Evolutionary conservation across 768 basidiomycete species (phyloP), one percentile per base, ranked within the genome.

Genomic region (Suillus spraguei): DNA sequence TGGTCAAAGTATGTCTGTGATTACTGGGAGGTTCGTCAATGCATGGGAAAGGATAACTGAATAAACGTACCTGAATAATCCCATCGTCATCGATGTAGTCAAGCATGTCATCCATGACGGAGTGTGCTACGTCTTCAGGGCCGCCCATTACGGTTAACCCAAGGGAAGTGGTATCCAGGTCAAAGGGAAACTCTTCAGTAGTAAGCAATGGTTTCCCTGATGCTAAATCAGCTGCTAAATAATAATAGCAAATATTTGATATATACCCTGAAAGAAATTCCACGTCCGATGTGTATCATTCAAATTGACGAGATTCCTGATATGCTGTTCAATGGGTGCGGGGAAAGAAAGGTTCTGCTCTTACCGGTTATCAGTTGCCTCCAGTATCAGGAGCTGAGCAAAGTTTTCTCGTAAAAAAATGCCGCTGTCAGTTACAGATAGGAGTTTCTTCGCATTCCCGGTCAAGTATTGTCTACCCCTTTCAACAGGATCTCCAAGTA

Each of bases 71-170:
- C 75, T 81, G 78, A 41, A 84, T 76, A 60, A 87, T 86, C 22
- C 83, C 83, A 64, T 87, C 84, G 10, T 73, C 66, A 59, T 83
- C 79, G 9, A 78, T 67, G 63, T 83, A 83, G 41, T 80, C 70
- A 4, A 87, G 77, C 80, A 87, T 87, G 62, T 87, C 83, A 67
- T 87, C 80, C 79, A 88, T 81, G 10, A 87, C 76, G 2, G 79
- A 77, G 41, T 73, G 69, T 2, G 78, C 76, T 13, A 79, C 67
- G 14, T 69, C 71, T 24, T 73, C 71, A 59, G 72, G 69, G 11
- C 63, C 72, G 62, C 69, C 64, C 35, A 79, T 72, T 36, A 86
- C 76, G 2, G 80, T 83, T 33, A 86, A 71, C 17, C 74, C 85
- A 13, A 87, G 61, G 5, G 87, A 85, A 0, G 87, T 87, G 0